phyloP scores from a whole-genome alignment of 2,329 filamentous ascomycete species.

The Arthrobotrys pseudoclavata region DNA sequence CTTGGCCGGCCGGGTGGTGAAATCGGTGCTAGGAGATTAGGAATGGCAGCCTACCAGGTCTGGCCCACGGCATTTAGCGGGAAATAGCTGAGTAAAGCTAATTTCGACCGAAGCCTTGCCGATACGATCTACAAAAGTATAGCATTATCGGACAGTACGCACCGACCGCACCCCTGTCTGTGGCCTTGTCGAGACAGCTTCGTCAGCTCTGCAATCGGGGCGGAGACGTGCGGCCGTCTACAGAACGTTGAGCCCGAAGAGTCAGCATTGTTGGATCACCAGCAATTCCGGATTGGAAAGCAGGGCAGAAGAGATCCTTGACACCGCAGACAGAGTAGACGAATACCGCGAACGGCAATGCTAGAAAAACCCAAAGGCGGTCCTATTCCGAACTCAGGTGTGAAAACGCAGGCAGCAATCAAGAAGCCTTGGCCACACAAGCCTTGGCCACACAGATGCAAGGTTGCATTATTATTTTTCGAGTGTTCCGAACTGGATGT shows the following conservation, averaged over 20 bases:
- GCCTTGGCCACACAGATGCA: constrained; percentile 35
- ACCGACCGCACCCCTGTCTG: constrained; percentile 21
- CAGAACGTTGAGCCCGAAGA: constrained; percentile 5
- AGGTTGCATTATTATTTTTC: constrained; percentile 15
- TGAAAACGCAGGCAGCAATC: constrained; percentile 38
- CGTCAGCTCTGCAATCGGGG: constrained; percentile 50
- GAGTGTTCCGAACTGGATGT: constrained; percentile 3
- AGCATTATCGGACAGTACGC: constrained; percentile 20
- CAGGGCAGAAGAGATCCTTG: constrained; percentile 53
- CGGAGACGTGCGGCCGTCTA: constrained; percentile 36
- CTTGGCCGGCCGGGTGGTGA: not conserved
- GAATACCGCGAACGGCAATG: constrained; percentile 46
- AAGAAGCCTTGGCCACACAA: constrained; percentile 21
- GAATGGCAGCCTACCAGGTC: constrained; percentile 54
- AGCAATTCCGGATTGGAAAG: constrained; percentile 18
- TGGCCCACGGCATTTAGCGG: constrained; percentile 58
- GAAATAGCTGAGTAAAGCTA: constrained; percentile 36
- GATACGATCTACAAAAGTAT: constrained; percentile 28
- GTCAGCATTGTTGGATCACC: not conserved
- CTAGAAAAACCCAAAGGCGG: constrained; percentile 10
- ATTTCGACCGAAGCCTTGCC: constrained; percentile 41
- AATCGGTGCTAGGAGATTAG: constrained; percentile 45
- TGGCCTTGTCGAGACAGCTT: constrained; percentile 30
- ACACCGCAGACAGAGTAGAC: constrained; percentile 34
- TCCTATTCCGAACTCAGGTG: constrained; percentile 15